Evolutionary conservation across 495 filamentous ascomycete genomes (phyloP), one percentile per base, ranked within the genome.

Genomic region (Aspergillus sclerotiicarbonarius): DNA sequence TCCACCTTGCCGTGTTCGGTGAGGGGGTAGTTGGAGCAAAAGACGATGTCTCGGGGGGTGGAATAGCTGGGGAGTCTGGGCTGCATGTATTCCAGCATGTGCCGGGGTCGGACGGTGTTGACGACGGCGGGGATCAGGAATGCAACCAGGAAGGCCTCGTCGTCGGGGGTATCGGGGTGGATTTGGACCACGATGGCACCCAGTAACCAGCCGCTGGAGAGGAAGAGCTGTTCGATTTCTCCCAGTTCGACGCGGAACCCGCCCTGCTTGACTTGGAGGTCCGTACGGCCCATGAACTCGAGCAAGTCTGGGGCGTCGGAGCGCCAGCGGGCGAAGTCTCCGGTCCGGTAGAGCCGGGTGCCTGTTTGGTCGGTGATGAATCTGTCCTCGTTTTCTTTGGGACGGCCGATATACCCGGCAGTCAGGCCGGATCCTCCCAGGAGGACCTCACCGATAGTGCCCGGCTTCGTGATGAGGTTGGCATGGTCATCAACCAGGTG

Each of bases 231-330:
- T 8, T 54, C 44, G 21, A 59, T 59, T 20, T 59, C 51, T 8
- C 39, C 51, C 0, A 59, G 51, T 20, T 59, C 57, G 3, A 59
- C 51, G 13, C 51, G 57, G 31, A 55, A 55, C 6, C 57, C 57
- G 4, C 25, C 30, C 13, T 54, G 44, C 12, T 59, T 59, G 43
- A 54, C 33, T 31, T 59, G 57, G 3, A 33, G n/a, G 45, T 59
- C 57, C n/a, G 51, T 29, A 1, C 57, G 44, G 29, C 57, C 57
- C 10, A 44, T 12, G 20, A 54, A 54, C 15, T 54, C 57, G 1
- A 59, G 43, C 2, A 18, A 20, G 13, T 44, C 21, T 7, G 31
- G 18, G 1, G n/a, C 46, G 0, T 43, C 25, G 3, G 41, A 4
- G 3, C 44, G 20, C 57, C 51, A 49, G 8, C 18, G 8, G 9